phyloP scores from a whole-genome alignment of 2,329 filamentous ascomycete species.

The Trichoderma asperellum region DNA sequence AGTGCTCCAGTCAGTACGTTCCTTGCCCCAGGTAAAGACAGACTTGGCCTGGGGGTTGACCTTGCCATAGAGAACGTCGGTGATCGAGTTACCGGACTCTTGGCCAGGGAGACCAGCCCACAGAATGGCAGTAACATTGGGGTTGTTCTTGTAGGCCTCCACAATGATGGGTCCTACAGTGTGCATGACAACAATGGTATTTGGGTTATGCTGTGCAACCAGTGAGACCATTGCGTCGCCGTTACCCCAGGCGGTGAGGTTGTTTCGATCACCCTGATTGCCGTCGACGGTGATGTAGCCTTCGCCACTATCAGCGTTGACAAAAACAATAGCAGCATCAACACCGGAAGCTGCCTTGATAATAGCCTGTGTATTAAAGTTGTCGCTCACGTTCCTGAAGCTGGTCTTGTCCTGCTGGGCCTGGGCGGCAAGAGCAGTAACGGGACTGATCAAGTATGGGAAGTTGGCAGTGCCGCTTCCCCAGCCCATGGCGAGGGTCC shows the following conservation, averaged over 20 bases:
- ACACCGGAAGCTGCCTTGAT: conserved; percentile 46
- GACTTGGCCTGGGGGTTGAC: conserved; percentile 35
- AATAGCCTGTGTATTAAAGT: conserved; percentile 53
- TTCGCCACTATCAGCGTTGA: conserved; percentile 77
- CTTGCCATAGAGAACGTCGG: conserved; percentile 62
- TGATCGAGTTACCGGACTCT: conserved; percentile 61
- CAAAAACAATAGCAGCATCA: conserved; percentile 78
- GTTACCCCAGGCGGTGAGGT: conserved; percentile 40
- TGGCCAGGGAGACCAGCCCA: conserved; percentile 68
- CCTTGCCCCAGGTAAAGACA: conserved; percentile 7
- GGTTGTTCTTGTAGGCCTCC: conserved; percentile 67
- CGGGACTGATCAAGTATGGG: conserved; percentile 4
- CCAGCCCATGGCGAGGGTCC: conserved; percentile 9
- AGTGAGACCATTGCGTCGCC: conserved; percentile 63
- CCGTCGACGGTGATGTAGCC: conserved; percentile 66
- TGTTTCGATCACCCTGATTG: conserved; percentile 65
- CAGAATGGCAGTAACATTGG: conserved; percentile 66
- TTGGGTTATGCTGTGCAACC: conserved; percentile 58
- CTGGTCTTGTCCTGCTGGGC: background rate
- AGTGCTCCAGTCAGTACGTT: background rate
- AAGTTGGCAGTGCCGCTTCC: conserved; percentile 14
- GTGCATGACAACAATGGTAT: conserved; percentile 67
- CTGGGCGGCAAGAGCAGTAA: conserved; percentile 2
- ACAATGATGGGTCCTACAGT: conserved; percentile 65
- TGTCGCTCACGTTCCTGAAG: conserved; percentile 43